These are phyloP conservation scores for Yamagishiella unicocca DNA, from an alignment of 139 green algal genomes.

Conservation along the genomic window DNA sequence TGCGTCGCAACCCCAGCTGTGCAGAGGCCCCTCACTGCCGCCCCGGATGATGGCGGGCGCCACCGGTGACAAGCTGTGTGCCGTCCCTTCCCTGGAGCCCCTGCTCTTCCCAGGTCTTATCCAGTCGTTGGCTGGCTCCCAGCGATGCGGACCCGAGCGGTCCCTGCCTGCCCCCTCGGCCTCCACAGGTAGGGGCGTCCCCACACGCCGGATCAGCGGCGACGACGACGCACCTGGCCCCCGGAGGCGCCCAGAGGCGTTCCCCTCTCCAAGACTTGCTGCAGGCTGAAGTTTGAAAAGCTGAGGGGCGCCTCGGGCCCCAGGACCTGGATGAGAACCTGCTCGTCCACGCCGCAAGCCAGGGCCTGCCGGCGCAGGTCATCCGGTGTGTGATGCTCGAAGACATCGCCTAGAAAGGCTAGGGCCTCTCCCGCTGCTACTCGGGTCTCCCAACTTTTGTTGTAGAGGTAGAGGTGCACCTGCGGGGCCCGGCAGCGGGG, in stretches of 20 bases:
- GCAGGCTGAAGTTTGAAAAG: constrained; percentile 75
- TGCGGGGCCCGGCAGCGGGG: too few relatives aligned
- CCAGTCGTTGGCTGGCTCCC: too few relatives aligned
- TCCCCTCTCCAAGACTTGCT: constrained; percentile 78
- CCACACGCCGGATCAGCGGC: too few relatives aligned
- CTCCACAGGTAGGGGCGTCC: too few relatives aligned
- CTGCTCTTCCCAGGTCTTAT: too few relatives aligned
- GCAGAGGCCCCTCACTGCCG: too few relatives aligned
- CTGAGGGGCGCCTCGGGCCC: constrained; percentile 23
- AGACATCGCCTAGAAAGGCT: constrained; percentile 81
- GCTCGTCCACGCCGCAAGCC: background rate
- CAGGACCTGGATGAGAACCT: background rate
- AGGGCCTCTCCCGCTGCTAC: constrained; percentile 83
- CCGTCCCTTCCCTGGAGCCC: too few relatives aligned
- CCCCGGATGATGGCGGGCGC: too few relatives aligned
- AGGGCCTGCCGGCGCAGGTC: constrained; percentile 58
- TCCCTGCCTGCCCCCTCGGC: too few relatives aligned
- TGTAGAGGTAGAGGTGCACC: constrained; percentile 75
- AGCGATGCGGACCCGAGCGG: too few relatives aligned
- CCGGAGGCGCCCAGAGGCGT: constrained; percentile 83
- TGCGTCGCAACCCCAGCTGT: too few relatives aligned
- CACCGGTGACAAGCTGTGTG: too few relatives aligned
- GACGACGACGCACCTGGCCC: constrained; percentile 71
- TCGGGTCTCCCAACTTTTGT: constrained; percentile 87
- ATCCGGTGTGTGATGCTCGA: constrained; percentile 70